Percentiles rank a stretch among this genome's conserved stretches.
Conservation (phyloP, 257 asterid species). For the Plantago elongata region DNA sequence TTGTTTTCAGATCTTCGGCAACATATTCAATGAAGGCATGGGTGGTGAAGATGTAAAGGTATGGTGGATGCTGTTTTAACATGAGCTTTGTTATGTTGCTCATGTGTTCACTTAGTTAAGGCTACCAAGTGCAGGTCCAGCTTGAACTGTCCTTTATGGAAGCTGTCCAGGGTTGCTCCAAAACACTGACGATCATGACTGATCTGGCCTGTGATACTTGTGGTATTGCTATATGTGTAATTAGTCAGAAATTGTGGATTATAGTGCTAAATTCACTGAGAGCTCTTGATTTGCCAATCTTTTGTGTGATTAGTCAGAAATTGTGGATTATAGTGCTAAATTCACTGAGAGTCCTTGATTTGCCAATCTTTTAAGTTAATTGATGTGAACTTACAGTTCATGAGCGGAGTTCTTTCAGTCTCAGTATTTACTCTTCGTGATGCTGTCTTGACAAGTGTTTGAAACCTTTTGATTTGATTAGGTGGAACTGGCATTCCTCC, state of each 20-base stretch:
- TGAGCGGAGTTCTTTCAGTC: constrained; percentile 4
- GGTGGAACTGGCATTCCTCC: constrained; percentile 99
- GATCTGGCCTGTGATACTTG: constrained; percentile 73
- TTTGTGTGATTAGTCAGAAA: constrained; percentile 1
- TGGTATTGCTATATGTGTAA: constrained; percentile 38
- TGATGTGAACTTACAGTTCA: constrained; percentile 13
- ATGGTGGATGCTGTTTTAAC: not conserved
- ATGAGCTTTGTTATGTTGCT: constrained; percentile 6
- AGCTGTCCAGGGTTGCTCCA: constrained; percentile 93
- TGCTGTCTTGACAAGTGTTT: constrained; percentile 14
- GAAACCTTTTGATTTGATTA: constrained; percentile 25
- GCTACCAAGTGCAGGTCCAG: constrained; percentile 38
- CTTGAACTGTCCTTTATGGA: constrained; percentile 91
- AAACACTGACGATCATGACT: constrained; percentile 57
- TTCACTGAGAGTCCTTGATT: not conserved
- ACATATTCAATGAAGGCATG: constrained; percentile 55
- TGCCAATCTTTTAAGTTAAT: constrained; percentile 4
- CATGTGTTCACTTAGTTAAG: constrained; percentile 23
- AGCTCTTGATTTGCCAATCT: constrained; percentile 7
- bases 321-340: constrained; percentile 3
- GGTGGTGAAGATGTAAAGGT: constrained; percentile 92
- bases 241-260: constrained; percentile 1
- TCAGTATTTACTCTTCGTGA: not conserved
- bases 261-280: constrained; percentile 4
- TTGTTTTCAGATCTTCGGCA: constrained; percentile 51